A percentile compares a stretch with the other conserved stretches of the same genome.
phyloP scores from a whole-genome alignment of 2,329 filamentous ascomycete species.

The Stachybotrys chlorohalonatus region DNA sequence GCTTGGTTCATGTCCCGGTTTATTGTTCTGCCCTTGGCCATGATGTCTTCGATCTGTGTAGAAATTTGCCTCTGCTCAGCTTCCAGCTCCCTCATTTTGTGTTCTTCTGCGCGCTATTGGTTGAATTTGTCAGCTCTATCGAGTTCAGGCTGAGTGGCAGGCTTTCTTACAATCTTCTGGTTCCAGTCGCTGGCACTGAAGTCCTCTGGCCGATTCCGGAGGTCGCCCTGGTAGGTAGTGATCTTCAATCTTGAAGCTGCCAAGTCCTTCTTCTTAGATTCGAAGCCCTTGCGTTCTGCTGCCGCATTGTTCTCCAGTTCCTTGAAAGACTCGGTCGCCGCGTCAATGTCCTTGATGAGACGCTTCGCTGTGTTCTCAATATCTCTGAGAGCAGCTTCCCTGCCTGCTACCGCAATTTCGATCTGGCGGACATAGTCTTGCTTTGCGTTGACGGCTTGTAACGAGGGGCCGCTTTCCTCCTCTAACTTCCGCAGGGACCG shows the following conservation, averaged over 20 bases:
- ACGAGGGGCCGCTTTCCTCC: conserved; percentile 51
- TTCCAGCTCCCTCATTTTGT: conserved; percentile 43
- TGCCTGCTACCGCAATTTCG: conserved; percentile 42
- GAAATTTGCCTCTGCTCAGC: conserved; percentile 27
- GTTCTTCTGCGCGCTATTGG: conserved; percentile 50
- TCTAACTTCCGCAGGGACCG: conserved; percentile 52
- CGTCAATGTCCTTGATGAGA: conserved; percentile 27
- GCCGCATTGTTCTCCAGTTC: conserved; percentile 34
- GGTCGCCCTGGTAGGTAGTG: conserved; percentile 50
- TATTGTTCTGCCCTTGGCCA: conserved; percentile 30
- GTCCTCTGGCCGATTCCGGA: conserved; percentile 52
- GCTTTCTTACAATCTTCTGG: conserved; percentile 53
- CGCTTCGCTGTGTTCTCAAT: conserved; percentile 43
- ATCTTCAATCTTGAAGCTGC: conserved; percentile 46
- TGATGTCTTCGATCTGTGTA: conserved; percentile 31
- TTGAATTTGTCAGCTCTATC: not conserved
- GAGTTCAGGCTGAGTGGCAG: not conserved
- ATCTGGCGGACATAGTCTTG: conserved; percentile 54
- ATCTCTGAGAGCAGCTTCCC: conserved; percentile 42
- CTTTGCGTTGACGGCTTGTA: conserved; percentile 62
- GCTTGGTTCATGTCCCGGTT: conserved; percentile 27
- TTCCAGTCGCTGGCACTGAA: conserved; percentile 68
- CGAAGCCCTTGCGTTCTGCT: conserved; percentile 40
- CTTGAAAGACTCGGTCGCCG: conserved; percentile 28
- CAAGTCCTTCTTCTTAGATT: conserved; percentile 42